These are phyloP conservation scores for Lentinus brumalis DNA, from an alignment of 768 basidiomycete genomes.

Conservation along the genomic window DNA sequence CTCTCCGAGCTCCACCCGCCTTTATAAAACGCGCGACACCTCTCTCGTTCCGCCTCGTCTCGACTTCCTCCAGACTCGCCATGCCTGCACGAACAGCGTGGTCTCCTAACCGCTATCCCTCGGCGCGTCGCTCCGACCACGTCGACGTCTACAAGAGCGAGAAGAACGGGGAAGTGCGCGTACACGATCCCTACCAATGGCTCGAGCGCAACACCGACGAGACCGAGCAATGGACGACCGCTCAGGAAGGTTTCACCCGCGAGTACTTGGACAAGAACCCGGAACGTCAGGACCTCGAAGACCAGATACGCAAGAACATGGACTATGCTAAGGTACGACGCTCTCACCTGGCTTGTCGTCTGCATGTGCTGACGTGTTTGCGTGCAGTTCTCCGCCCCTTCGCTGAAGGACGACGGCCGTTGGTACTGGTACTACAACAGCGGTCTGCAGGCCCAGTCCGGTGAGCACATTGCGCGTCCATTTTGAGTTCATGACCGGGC, in stretches of 20 bases:
- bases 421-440: conserved; percentile 87
- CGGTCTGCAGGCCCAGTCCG: conserved; percentile 71
- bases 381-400: conserved; percentile 62
- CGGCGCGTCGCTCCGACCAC: conserved; percentile 64
- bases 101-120: conserved; percentile 62
- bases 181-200: conserved; percentile 77
- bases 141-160: conserved; percentile 71
- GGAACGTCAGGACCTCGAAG: conserved; percentile 59
- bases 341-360: conserved; percentile 1
- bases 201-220: conserved; percentile 65
- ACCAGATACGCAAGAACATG: conserved; percentile 55
- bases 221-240: conserved; percentile 63
- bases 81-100: conserved; percentile 45
- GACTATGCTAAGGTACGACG: conserved; percentile 50
- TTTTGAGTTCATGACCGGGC: neutral
- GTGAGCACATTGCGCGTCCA: conserved; percentile 19
- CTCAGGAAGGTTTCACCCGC: conserved; percentile 61
- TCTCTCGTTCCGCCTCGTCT: conserved; percentile 13
- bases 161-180: conserved; percentile 57
- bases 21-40: conserved; percentile 18
- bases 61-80: conserved; percentile 12
- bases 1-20: conserved; percentile 24
- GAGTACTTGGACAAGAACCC: conserved; percentile 62
- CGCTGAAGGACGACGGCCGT: conserved; percentile 59
- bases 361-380: conserved; percentile 9